Conservation (phyloP, 2,329 filamentous ascomycete species). For the Talaromyces sp. region DNA sequence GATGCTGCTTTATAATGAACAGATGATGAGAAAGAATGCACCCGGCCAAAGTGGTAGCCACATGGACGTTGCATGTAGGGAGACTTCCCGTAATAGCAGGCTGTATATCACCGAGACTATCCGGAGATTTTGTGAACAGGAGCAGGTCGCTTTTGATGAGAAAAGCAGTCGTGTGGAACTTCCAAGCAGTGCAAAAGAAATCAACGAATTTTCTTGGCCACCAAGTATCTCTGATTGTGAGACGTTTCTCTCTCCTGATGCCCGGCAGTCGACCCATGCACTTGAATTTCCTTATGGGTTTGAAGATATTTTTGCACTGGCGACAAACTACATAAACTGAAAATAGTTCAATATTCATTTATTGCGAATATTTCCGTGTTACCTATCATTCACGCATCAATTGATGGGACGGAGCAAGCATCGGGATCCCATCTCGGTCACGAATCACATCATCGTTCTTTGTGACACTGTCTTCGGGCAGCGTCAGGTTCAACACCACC, state of each 20-base stretch:
- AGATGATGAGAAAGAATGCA: slow-evolving; percentile 1
- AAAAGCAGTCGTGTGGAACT: too few relatives aligned
- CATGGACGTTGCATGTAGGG: too few relatives aligned
- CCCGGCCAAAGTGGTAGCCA: neutral
- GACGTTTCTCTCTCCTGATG: neutral
- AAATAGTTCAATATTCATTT: neutral
- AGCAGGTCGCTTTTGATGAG: neutral
- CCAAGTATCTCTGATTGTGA: neutral
- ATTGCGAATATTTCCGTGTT: neutral
- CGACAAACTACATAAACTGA: slow-evolving; percentile 7
- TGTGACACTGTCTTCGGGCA: slow-evolving; percentile 3
- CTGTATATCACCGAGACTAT: slow-evolving; percentile 6
- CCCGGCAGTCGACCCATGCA: neutral
- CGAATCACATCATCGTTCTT: neutral
- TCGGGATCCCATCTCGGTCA: neutral
- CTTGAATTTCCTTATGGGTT: slow-evolving; percentile 7
- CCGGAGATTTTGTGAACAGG: slow-evolving; percentile 4
- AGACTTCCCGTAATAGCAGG: neutral
- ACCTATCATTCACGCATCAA: neutral
- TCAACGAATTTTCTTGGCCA: neutral
- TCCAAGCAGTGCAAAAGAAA: too few relatives aligned
- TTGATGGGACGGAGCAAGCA: neutral
- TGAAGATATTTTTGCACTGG: slow-evolving; percentile 6
- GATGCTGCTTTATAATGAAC: slow-evolving; percentile 5
- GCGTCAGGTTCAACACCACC: slow-evolving; percentile 22